Conservation (phyloP, 345 rosid genomes). For the Gossypium turneri region DNA sequence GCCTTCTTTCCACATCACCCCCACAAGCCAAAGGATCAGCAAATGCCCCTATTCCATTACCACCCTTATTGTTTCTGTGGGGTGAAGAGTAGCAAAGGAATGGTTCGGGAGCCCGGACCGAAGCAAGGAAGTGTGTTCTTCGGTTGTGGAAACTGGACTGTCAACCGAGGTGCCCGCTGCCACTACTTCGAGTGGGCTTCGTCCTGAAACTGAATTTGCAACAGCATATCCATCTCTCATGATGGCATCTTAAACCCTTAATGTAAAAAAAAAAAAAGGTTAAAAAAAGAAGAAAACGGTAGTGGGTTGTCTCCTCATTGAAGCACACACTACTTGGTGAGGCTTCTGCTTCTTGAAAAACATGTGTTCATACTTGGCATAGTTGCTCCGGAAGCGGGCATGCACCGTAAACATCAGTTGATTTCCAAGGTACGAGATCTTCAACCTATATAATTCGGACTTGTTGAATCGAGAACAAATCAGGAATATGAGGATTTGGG, state of each 20-base stretch:
- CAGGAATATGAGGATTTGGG: neutral
- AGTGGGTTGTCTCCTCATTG: constrained; percentile 20
- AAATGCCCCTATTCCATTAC: constrained; percentile 22
- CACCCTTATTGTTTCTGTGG: constrained; percentile 44
- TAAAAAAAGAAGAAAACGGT: neutral
- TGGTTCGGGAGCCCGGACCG: constrained; percentile 47
- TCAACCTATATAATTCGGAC: constrained; percentile 21
- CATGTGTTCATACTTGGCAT: neutral
- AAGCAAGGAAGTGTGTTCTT: constrained; percentile 44
- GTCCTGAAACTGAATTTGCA: constrained; percentile 14
- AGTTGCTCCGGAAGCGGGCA: neutral
- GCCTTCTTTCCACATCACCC: constrained; percentile 20
- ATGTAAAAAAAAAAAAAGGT: neutral
- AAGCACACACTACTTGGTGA: constrained; percentile 13
- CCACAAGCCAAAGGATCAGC: constrained; percentile 22
- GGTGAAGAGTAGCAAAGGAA: constrained; percentile 42
- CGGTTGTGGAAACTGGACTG: constrained; percentile 52
- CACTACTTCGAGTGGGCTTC: constrained; percentile 43
- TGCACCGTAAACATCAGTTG: neutral
- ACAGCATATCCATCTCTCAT: neutral
- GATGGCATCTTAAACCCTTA: neutral
- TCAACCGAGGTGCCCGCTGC: constrained; percentile 40
- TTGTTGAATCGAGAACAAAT: constrained; percentile 16
- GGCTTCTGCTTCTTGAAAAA: constrained; percentile 10
- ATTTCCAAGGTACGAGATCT: neutral